A percentile compares a stretch with the other conserved stretches of the same genome.
phyloP scores from a whole-genome alignment of 495 filamentous ascomycete species.

The Xylaria flabelliformis region DNA sequence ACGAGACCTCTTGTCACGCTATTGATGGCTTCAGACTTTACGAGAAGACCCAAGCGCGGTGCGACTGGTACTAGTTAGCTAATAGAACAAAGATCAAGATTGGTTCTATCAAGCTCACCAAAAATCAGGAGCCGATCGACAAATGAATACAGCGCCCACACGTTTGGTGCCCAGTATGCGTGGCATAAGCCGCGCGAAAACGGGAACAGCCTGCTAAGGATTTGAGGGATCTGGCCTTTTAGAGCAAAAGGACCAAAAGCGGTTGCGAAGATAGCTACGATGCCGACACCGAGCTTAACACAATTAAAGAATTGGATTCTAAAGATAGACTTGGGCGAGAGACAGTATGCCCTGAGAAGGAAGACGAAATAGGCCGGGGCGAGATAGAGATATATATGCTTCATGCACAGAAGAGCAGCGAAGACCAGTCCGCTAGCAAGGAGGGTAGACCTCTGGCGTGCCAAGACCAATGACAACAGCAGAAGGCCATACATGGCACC shows the following conservation, averaged over 20 bases:
- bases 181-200: slow-evolving; percentile 94
- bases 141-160: slow-evolving; percentile 98
- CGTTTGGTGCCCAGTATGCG: slow-evolving; percentile 97
- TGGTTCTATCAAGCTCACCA: slow-evolving; percentile 57
- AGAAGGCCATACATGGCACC: slow-evolving; percentile 93
- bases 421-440: slow-evolving; percentile 83
- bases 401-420: slow-evolving; percentile 85
- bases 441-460: slow-evolving; percentile 76
- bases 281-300: slow-evolving; percentile 78
- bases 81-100: slow-evolving; percentile 1
- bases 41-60: slow-evolving; percentile 73
- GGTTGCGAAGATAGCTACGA: slow-evolving; percentile 74
- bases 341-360: slow-evolving; percentile 84
- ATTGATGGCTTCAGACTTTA: slow-evolving; percentile 75
- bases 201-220: slow-evolving; percentile 85
- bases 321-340: slow-evolving; percentile 78
- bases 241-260: slow-evolving; percentile 91
- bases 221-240: slow-evolving; percentile 85
- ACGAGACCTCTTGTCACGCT: slow-evolving; percentile 93
- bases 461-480: slow-evolving; percentile 81
- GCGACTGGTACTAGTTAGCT: slow-evolving; percentile 64
- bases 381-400: slow-evolving; percentile 98
- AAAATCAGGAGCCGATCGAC: slow-evolving; percentile 80
- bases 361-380: slow-evolving; percentile 94
- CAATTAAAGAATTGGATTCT: slow-evolving; percentile 77